Base-by-base conservation (phyloP, 768 basidiomycete species). In the Sporobolomyces pararoseus region DNA sequence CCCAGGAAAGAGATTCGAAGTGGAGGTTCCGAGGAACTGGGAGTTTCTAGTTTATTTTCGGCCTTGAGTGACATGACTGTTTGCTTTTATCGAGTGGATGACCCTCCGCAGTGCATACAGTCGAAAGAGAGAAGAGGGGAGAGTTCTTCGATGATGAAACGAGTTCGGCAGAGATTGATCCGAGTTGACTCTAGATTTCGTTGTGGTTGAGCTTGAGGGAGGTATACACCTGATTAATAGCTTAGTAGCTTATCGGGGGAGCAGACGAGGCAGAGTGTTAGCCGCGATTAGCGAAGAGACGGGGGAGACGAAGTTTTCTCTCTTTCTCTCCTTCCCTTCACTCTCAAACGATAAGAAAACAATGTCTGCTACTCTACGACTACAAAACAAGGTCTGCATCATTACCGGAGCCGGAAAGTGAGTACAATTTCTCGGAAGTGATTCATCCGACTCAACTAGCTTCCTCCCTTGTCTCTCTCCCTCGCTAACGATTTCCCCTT, bases 351-450 rank as follows among this genome's bases (percentile, higher is more conserved):
- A 16, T 7, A 34, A 34, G 21, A 21, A 34, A 44, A 66, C 27
- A 21, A 63, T 64, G 62, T 39, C 65, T 25, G 59, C 69, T 21
- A 68, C 66, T 4, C 68, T 74, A n/a, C 63, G 73, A 1, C 73
- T 79, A 57, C 68, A 64, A 37, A 65, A 72, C 58, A 68, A 89
- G 86, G 86, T 85, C 65, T 89, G 88, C 50, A 82, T 95, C 73
- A 82, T 95, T 79, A 95, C 92, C 32, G 92, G 92, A 67, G 92
- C 87, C 53, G 92, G 87, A 78, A 89, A 88, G 91, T 93, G 78
- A 82, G 90, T 83, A 9, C 39, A 9, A 9, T 42, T 42, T 17
- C n/a, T n/a, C n/a, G n/a, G n/a, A n/a, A n/a, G n/a, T n/a, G n/a
- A n/a, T n/a, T n/a, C n/a, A n/a, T n/a, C n/a, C n/a, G n/a, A n/a